Evolutionary conservation across 2,329 filamentous ascomycete species (phyloP).

Genomic region (Pyrenophora graminea): DNA sequence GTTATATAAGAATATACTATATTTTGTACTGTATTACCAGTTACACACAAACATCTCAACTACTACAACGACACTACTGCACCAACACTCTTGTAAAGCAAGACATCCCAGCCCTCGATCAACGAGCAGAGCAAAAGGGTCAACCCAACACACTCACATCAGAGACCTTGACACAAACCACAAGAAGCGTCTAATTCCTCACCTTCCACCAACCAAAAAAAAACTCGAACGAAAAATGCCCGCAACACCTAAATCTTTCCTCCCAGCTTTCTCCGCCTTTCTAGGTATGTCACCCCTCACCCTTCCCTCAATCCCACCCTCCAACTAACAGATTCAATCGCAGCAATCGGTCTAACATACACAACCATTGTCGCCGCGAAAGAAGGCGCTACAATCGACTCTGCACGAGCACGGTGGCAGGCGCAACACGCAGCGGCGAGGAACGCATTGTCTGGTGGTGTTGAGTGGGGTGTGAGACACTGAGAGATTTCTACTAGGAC

Average conservation of each 20-base stretch:
- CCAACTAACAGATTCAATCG: slow-evolving; percentile 7
- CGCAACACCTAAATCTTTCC: slow-evolving; percentile 36
- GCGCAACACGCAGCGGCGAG: slow-evolving; percentile 32
- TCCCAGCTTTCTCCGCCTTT: slow-evolving; percentile 39
- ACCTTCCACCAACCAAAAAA: not conserved
- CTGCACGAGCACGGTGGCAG: slow-evolving; percentile 42
- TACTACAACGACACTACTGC: too few species aligned
- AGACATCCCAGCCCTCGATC: too few species aligned
- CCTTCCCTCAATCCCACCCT: not conserved
- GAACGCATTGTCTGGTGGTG: slow-evolving; percentile 19
- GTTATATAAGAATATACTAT: too few species aligned
- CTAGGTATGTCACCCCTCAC: slow-evolving; percentile 26
- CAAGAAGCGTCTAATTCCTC: not conserved
- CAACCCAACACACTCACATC: too few species aligned
- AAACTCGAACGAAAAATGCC: slow-evolving; percentile 31
- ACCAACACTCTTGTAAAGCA: too few species aligned
- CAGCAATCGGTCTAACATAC: slow-evolving; percentile 40
- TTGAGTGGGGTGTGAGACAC: not conserved
- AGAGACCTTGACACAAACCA: not conserved
- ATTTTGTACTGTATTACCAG: too few species aligned
- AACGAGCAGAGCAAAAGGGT: too few species aligned
- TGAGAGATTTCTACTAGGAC: not conserved
- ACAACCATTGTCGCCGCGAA: slow-evolving; percentile 37
- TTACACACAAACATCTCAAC: too few species aligned
- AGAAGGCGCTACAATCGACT: slow-evolving; percentile 41